Conservation (phyloP, 208 protist species). For the Jaenimonas drosophilae region DNA sequence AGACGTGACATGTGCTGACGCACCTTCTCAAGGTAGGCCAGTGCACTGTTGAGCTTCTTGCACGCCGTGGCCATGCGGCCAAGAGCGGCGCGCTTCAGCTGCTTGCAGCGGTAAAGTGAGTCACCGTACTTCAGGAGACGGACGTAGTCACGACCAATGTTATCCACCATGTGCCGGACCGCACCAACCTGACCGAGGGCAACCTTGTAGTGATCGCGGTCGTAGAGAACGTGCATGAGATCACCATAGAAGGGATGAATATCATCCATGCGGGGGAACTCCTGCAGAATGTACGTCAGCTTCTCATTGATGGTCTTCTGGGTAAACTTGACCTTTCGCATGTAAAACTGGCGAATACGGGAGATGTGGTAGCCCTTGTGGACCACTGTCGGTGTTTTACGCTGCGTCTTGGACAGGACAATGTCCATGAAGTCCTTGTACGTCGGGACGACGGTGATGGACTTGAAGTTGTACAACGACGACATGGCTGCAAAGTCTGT, state of each 20-base stretch:
- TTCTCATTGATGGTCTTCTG: constrained; percentile 98
- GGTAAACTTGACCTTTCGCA: constrained; percentile 98
- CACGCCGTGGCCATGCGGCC: constrained; percentile 98
- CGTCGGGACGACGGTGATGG: constrained; percentile 95
- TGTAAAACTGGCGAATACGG: constrained; percentile 99
- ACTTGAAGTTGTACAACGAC: constrained; percentile 98
- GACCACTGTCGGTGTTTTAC: constrained; percentile 99
- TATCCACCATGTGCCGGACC: constrained; percentile 96
- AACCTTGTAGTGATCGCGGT: constrained; percentile 99
- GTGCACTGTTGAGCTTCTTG: constrained; percentile 91
- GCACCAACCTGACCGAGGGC: constrained; percentile 99
- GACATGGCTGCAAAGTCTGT: constrained; percentile 49
- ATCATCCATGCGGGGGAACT: constrained; percentile 97
- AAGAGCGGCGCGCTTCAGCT: constrained; percentile 99
- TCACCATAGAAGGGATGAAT: constrained; percentile 99
- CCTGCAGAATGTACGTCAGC: constrained; percentile 93
- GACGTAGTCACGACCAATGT: constrained; percentile 98
- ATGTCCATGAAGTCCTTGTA: constrained; percentile 99
- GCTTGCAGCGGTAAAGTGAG: constrained; percentile 99
- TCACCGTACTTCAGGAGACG: constrained; percentile 99
- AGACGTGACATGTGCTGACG: constrained; percentile 99
- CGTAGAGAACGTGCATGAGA: constrained; percentile 99
- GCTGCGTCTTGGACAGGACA: constrained; percentile 98
- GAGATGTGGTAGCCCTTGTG: constrained; percentile 99
- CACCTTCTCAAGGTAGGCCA: constrained; percentile 99